phyloP scores from a whole-genome alignment of 148 eudicot species.

The Silene conica region DNA sequence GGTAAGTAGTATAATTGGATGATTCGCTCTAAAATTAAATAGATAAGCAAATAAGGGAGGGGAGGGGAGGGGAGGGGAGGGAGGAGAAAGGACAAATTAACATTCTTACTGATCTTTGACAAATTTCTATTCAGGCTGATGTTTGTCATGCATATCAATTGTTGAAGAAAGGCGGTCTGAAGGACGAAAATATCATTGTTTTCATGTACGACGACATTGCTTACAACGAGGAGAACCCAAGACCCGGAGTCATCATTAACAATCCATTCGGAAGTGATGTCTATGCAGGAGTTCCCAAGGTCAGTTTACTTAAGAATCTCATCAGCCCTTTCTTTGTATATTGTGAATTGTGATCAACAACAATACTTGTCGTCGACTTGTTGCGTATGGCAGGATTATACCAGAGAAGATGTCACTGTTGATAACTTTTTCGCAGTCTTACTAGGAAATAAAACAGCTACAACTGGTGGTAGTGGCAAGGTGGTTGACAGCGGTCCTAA shows the following conservation, averaged over 20 bases:
- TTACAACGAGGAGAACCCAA: conserved; percentile 36
- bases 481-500: conserved; percentile 45
- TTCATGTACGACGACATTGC: conserved; percentile 72
- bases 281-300: conserved; percentile 50
- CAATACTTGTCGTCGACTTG: neutral
- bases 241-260: conserved; percentile 41
- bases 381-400: conserved; percentile 34
- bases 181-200: conserved; percentile 55
- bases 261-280: conserved; percentile 39
- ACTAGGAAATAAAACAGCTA: conserved; percentile 35
- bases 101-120: neutral
- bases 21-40: too few species aligned
- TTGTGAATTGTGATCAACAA: neutral
- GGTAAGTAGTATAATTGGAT: too few species aligned
- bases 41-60: too few species aligned
- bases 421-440: conserved; percentile 41
- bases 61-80: too few species aligned
- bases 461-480: conserved; percentile 46
- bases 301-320: neutral
- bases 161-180: conserved; percentile 56
- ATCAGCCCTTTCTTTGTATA: neutral
- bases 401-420: conserved; percentile 38
- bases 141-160: conserved; percentile 64
- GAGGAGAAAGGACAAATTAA: too few species aligned
- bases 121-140: conserved; percentile 37